Conservation (phyloP, 1,284 basidiomycete species). For the Cutaneotrichosporon arboriforme region DNA sequence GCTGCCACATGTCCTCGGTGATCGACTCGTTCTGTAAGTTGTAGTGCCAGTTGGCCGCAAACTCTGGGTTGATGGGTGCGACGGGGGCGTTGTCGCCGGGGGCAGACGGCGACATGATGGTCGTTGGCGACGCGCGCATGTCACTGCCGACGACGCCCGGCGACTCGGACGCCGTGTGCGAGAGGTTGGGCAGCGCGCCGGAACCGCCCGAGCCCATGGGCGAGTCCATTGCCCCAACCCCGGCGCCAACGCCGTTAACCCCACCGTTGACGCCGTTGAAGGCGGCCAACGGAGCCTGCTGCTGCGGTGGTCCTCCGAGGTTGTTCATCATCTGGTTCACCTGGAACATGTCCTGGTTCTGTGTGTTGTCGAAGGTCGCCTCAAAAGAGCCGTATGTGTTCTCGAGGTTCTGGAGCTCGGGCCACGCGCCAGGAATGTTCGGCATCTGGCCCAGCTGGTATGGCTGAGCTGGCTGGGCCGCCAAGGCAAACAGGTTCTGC, state of each 20-base stretch:
- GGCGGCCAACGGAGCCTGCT: not conserved
- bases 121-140: not conserved
- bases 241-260: not conserved
- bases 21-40: constrained; percentile 15
- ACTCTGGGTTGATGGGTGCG: constrained; percentile 4
- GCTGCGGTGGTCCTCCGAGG: not conserved
- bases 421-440: not conserved
- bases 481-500: constrained; percentile 1
- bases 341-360: not conserved
- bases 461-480: not conserved
- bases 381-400: not conserved
- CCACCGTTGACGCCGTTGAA: too few relatives aligned
- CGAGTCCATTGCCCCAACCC: too few relatives aligned
- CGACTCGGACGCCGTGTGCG: not conserved
- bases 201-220: too few relatives aligned
- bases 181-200: not conserved
- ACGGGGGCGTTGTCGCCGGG: not conserved
- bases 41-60: constrained; percentile 2
- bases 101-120: not conserved
- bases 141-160: not conserved
- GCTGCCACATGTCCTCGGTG: constrained; percentile 38
- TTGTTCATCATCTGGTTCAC: constrained; percentile 12
- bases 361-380: not conserved
- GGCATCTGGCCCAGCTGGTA: not conserved
- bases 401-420: not conserved